phyloP scores from a whole-genome alignment of 2,329 filamentous ascomycete genomes.

The Fusarium sp. region DNA sequence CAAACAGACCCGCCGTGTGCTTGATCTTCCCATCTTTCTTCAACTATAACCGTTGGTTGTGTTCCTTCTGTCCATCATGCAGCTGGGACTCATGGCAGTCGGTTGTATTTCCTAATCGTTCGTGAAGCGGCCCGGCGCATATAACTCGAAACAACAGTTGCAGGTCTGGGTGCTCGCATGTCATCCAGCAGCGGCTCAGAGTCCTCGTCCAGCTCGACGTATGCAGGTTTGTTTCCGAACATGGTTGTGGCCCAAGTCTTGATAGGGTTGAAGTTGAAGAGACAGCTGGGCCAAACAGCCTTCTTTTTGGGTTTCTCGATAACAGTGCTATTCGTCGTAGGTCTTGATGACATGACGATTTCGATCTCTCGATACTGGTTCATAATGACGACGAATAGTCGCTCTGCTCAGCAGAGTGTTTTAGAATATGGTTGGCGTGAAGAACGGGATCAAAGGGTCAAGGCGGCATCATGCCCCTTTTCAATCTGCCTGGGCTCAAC shows the following conservation, averaged over 20 bases:
- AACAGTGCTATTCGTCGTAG: background rate
- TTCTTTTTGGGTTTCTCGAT: background rate
- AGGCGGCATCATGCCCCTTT: conserved; percentile 19
- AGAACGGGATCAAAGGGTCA: too few species aligned
- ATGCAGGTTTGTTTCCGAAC: conserved; percentile 11
- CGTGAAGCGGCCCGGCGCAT: conserved; percentile 56
- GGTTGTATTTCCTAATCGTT: conserved; percentile 53
- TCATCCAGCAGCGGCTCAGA: conserved; percentile 40
- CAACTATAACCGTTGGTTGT: background rate
- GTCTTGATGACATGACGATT: conserved; percentile 25
- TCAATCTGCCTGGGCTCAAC: conserved; percentile 2
- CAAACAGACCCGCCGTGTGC: background rate
- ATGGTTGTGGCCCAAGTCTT: conserved; percentile 16
- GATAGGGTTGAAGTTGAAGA: conserved; percentile 22
- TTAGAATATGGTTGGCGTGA: background rate
- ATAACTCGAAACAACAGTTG: conserved; percentile 56
- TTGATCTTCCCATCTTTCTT: background rate
- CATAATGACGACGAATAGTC: conserved; percentile 17
- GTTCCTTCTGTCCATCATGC: background rate
- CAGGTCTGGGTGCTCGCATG: conserved; percentile 46
- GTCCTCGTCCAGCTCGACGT: conserved; percentile 28
- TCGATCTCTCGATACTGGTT: conserved; percentile 27
- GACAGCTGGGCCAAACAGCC: conserved; percentile 18
- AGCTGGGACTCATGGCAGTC: conserved; percentile 16
- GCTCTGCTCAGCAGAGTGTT: conserved; percentile 18